Base-by-base conservation (phyloP, 148 eudicot species). In the Nyssa sinensis region DNA sequence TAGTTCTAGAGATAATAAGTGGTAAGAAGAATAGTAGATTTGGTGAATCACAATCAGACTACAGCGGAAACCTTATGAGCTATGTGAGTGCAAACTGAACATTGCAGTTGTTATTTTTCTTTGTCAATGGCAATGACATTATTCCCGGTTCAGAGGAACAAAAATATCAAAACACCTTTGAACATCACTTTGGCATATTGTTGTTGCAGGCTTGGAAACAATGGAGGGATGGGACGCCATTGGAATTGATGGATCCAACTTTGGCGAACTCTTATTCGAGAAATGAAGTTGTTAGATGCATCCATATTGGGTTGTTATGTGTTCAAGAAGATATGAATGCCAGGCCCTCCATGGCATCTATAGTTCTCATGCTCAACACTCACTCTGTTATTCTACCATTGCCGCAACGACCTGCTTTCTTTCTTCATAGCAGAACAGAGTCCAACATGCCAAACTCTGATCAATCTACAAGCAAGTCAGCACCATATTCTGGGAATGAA, bases 331-430 rank as follows among this genome's bases (percentile, higher is more conserved):
- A 83, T 3, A 67, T 71, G 3, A 64, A 64, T 3, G 75, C 63
- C 9, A 82, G 90, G 41, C 93, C 93, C 21, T 72, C 83, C 23
- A 83, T 89, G 87, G 81, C 84, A 3, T 70, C 80, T 0, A 34
- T 83, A 1, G 62, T 80, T 10, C 77, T 74, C 53, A 81, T 81
- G 81, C 71, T 89, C 7, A 78, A 74, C 8, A 86, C 75, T 41
- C 23, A 60, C 31, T 82, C 84, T 2, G 23, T 75, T 1, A 64
- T 69, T 24, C 77, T 86, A 0, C 74, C 84, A 4, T 0, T 72
- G 24, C 87, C 89, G 19, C 32, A 63, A 44, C 69, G 71, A 25
- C 84, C 91, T 0, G 78, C 65, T 14, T 74, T 74, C 57, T 57
- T 33, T 55, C 27, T 24, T 2, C 25, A 62, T 24, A 21, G 62